These are phyloP conservation scores for Cynara cardunculus DNA, from an alignment of 129 eudicot genomes.

Conservation along the genomic window DNA sequence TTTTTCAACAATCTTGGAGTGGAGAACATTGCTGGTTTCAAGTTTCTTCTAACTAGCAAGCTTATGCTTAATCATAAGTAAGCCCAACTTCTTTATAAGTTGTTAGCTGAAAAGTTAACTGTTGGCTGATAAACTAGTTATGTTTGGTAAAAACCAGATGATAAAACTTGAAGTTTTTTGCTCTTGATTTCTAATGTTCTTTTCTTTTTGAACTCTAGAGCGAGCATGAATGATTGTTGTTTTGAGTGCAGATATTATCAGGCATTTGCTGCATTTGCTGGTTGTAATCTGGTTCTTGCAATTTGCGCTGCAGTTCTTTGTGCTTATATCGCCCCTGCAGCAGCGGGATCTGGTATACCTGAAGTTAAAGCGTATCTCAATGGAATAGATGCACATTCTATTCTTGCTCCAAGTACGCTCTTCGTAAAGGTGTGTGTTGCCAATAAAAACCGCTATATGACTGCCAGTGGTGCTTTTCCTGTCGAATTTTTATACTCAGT, in stretches of 20 bases:
- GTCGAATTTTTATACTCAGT: not conserved
- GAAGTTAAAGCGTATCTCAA: conserved; percentile 98
- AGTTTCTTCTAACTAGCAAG: conserved; percentile 66
- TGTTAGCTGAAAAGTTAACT: no score
- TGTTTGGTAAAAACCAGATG: not conserved
- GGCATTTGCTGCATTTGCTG: conserved; percentile 78
- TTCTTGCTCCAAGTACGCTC: conserved; percentile 93
- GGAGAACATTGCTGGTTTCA: conserved; percentile 92
- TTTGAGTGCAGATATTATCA: conserved; percentile 61
- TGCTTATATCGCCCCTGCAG: conserved; percentile 96
- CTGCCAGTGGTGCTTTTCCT: not conserved
- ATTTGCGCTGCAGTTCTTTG: conserved; percentile 70
- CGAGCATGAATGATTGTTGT: conserved; percentile 17
- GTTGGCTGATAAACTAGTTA: not conserved
- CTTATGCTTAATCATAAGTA: conserved; percentile 69
- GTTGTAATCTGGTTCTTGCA: conserved; percentile 66
- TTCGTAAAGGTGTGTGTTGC: conserved; percentile 68
- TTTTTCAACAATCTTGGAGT: conserved; percentile 87
- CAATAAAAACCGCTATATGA: not conserved
- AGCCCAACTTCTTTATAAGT: conserved; percentile 15
- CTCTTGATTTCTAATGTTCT: not conserved
- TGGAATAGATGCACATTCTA: conserved; percentile 97
- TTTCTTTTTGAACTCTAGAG: not conserved
- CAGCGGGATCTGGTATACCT: conserved; percentile 98
- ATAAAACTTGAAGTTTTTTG: not conserved